A percentile compares a stretch with the other conserved stretches of the same genome.
Conservation (phyloP, 768 basidiomycete genomes). For the Amanita inopinata region DNA sequence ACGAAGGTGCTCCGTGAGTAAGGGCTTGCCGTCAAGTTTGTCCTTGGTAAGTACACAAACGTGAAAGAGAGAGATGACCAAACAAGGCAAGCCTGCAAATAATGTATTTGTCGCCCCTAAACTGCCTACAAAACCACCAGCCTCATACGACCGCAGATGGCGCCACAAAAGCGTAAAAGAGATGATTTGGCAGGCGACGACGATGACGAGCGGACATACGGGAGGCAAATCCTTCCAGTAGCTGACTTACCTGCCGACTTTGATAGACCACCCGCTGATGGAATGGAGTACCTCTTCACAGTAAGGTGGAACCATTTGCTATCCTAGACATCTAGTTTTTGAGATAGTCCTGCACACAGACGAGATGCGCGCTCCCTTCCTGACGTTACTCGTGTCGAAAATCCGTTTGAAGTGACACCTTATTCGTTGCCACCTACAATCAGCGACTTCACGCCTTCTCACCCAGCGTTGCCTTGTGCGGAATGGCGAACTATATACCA, state of each 20-base stretch:
- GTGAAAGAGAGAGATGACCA: too few relatives aligned
- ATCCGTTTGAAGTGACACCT: slow-evolving; percentile 51
- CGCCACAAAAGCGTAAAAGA: slow-evolving; percentile 45
- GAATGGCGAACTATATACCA: slow-evolving; percentile 58
- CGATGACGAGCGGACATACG: slow-evolving; percentile 51
- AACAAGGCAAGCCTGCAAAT: slow-evolving; percentile 4
- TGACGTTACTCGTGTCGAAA: slow-evolving; percentile 49
- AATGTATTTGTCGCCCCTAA: slow-evolving; percentile 4
- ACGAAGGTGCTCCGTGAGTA: neutral
- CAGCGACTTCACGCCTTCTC: slow-evolving; percentile 16
- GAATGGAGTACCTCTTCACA: slow-evolving; percentile 72
- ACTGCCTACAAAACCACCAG: neutral
- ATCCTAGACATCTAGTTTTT: neutral
- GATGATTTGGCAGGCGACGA: slow-evolving; percentile 41
- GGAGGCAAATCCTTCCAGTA: slow-evolving; percentile 72
- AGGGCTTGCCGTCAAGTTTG: neutral
- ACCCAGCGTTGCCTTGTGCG: slow-evolving; percentile 44
- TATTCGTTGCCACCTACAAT: slow-evolving; percentile 12
- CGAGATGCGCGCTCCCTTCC: slow-evolving; percentile 65
- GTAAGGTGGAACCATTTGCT: slow-evolving; percentile 45
- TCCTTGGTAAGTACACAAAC: neutral
- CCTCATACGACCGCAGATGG: slow-evolving; percentile 13
- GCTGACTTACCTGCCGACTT: slow-evolving; percentile 68
- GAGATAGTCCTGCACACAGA: slow-evolving; percentile 26
- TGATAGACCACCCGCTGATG: slow-evolving; percentile 55